Conservation (phyloP, 805 yeast species). For the Saturnispora halmiae region DNA sequence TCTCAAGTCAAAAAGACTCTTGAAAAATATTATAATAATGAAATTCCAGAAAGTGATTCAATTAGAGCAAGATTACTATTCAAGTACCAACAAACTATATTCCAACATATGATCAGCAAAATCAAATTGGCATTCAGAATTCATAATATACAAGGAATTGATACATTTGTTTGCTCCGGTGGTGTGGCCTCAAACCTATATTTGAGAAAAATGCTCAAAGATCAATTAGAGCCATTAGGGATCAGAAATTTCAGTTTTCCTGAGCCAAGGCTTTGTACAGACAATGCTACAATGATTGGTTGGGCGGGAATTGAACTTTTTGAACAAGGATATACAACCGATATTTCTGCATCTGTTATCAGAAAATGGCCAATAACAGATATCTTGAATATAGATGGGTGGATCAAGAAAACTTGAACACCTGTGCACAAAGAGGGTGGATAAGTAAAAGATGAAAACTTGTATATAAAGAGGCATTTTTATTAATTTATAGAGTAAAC, state of each 20-base stretch:
- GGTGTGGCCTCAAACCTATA: constrained; percentile 80
- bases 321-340: constrained; percentile 47
- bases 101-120: constrained; percentile 64
- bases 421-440: too few species aligned
- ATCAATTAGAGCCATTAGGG: constrained; percentile 28
- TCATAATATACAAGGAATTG: constrained; percentile 33
- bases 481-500: constrained; percentile 10
- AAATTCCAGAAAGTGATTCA: constrained; percentile 15
- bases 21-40: constrained; percentile 19
- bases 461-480: constrained; percentile 1
- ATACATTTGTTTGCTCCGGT: constrained; percentile 71
- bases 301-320: constrained; percentile 90
- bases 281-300: constrained; percentile 95
- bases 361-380: constrained; percentile 76
- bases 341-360: constrained; percentile 50
- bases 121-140: constrained; percentile 40
- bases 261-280: constrained; percentile 68
- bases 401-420: constrained; percentile 35
- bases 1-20: constrained; percentile 23
- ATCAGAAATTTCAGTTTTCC: constrained; percentile 53
- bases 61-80: constrained; percentile 42
- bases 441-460: too few species aligned
- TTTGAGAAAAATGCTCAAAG: constrained; percentile 41
- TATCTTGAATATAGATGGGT: constrained; percentile 40
- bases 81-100: constrained; percentile 54